A percentile compares a stretch with the other conserved stretches of the same genome.
phyloP scores from a whole-genome alignment of 2,329 filamentous ascomycete species.

The Ambrosiella xylebori region DNA sequence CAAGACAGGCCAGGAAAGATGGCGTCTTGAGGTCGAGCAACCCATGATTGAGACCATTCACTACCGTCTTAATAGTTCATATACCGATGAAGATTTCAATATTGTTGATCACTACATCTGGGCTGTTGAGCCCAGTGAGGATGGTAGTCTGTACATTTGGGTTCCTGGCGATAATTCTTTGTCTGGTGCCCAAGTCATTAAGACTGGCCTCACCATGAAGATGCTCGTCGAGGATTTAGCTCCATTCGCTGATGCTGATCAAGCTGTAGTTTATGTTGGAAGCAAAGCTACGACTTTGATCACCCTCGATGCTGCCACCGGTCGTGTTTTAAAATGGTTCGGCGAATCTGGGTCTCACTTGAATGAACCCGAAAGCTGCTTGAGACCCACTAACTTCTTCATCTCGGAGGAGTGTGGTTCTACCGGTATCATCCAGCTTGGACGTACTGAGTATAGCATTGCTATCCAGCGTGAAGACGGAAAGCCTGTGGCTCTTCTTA shows the following conservation, averaged over 20 bases:
- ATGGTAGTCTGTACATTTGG: conserved; percentile 78
- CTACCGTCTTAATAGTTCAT: conserved; percentile 50
- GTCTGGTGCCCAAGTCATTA: conserved; percentile 32
- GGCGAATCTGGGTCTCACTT: conserved; percentile 53
- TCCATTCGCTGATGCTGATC: conserved; percentile 57
- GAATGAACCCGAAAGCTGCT: conserved; percentile 58
- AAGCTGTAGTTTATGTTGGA: conserved; percentile 73
- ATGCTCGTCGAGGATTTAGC: conserved; percentile 68
- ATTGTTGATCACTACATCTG: conserved; percentile 76
- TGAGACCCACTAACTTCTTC: conserved; percentile 47
- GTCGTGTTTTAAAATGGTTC: conserved; percentile 68
- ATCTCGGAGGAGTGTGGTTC: conserved; percentile 63
- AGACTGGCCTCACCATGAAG: conserved; percentile 62
- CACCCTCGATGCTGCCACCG: conserved; percentile 73
- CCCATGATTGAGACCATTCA: conserved; percentile 87
- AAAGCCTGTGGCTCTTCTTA: conserved; percentile 69
- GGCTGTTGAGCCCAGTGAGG: conserved; percentile 82
- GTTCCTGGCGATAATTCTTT: conserved; percentile 36
- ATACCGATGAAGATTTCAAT: conserved; percentile 39
- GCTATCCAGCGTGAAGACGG: conserved; percentile 62
- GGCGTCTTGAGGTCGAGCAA: conserved; percentile 68
- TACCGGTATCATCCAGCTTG: conserved; percentile 64
- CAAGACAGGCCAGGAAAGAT: conserved; percentile 65
- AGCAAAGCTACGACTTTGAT: conserved; percentile 83
- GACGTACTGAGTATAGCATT: conserved; percentile 78